Evolutionary conservation across 2,329 filamentous ascomycete genomes (phyloP).

Genomic region (Fusarium dlaminii): DNA sequence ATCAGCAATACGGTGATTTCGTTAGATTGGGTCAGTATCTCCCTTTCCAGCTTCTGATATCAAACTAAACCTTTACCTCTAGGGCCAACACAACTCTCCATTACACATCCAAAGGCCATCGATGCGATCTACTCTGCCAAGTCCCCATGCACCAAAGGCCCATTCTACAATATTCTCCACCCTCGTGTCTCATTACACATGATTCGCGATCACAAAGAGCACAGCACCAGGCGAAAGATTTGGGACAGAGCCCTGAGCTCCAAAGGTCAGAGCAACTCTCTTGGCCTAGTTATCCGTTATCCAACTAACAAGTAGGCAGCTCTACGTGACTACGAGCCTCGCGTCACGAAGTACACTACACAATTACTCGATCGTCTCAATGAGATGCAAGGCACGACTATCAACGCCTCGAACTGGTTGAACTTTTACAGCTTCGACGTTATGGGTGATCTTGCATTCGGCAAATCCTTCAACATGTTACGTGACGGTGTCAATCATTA

Average conservation of each 20-base stretch:
- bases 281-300: too few species aligned
- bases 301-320: background rate
- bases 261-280: background rate
- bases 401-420: slow-evolving; percentile 47
- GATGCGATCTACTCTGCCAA: slow-evolving; percentile 2
- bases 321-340: slow-evolving; percentile 41
- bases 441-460: slow-evolving; percentile 55
- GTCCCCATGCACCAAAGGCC: slow-evolving; percentile 18
- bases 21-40: slow-evolving; percentile 9
- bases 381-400: slow-evolving; percentile 19
- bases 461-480: slow-evolving; percentile 49
- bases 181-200: slow-evolving; percentile 4
- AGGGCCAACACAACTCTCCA: slow-evolving; percentile 21
- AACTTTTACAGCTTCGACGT: slow-evolving; percentile 49
- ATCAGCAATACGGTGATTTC: slow-evolving; percentile 17
- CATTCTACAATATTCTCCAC: slow-evolving; percentile 18
- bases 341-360: slow-evolving; percentile 38
- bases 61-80: background rate
- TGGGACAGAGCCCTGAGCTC: slow-evolving; percentile 23
- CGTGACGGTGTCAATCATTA: slow-evolving; percentile 39
- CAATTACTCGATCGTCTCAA: slow-evolving; percentile 33
- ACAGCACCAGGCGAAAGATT: slow-evolving; percentile 1
- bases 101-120: slow-evolving; percentile 2
- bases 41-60: too few species aligned
- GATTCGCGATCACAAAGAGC: slow-evolving; percentile 12